A percentile compares a stretch with the other conserved stretches of the same genome.
Evolutionary conservation across 257 asterid species (phyloP).

Genomic region (Solanum medicagineum): DNA sequence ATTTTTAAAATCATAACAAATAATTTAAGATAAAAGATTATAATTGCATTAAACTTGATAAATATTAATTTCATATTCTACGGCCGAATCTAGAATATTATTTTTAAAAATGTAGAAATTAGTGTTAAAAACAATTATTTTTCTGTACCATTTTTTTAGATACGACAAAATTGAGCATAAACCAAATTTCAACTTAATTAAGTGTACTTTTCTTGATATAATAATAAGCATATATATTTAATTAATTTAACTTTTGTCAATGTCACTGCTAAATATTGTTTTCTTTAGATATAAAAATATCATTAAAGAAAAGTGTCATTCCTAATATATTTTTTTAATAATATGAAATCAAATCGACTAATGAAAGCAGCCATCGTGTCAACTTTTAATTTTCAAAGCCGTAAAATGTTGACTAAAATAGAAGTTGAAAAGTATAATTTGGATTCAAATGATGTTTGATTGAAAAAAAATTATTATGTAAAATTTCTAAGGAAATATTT

Average conservation of each 20-base stretch:
- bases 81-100: too few relatives aligned
- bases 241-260: background rate
- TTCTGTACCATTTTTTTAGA: too few relatives aligned
- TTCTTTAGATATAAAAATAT: background rate
- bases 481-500: background rate
- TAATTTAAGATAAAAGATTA: too few relatives aligned
- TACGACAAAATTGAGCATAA: too few relatives aligned
- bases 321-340: background rate
- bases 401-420: background rate
- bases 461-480: background rate
- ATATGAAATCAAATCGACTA: background rate
- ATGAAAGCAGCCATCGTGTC: background rate
- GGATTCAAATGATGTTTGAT: background rate
- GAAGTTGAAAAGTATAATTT: background rate
- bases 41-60: too few relatives aligned
- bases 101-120: too few relatives aligned
- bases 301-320: background rate
- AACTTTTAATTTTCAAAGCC: background rate
- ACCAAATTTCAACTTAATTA: background rate
- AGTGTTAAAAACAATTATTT: too few relatives aligned
- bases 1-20: too few relatives aligned
- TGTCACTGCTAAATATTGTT: background rate
- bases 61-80: too few relatives aligned
- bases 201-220: background rate
- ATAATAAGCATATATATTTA: background rate